phyloP scores from a whole-genome alignment of 2,329 filamentous ascomycete species.

The Blastomyces parvus region DNA sequence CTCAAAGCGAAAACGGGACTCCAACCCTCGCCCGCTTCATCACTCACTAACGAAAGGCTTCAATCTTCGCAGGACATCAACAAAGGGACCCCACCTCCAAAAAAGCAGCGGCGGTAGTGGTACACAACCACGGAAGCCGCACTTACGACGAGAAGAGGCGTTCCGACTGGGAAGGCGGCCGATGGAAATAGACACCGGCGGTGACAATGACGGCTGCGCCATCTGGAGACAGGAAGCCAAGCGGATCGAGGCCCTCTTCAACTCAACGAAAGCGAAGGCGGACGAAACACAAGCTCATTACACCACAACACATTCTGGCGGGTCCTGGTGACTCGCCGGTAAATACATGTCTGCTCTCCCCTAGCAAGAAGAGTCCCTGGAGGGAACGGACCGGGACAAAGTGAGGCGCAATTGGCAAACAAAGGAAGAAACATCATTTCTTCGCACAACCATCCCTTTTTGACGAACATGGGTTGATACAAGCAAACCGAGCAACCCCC shows the following conservation, averaged over 20 bases:
- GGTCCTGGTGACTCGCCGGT: background rate
- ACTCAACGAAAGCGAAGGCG: background rate
- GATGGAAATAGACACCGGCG: conserved; percentile 12
- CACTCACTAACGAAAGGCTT: conserved; percentile 8
- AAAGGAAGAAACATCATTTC: background rate
- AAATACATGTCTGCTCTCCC: background rate
- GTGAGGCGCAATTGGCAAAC: conserved; percentile 7
- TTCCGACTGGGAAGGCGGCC: conserved; percentile 6
- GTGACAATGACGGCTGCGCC: background rate
- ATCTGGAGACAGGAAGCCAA: conserved; percentile 3
- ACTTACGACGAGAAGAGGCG: conserved; percentile 11
- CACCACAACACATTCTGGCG: background rate
- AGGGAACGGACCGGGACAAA: background rate
- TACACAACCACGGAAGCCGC: conserved; percentile 12
- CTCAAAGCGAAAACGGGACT: background rate
- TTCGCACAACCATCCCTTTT: background rate
- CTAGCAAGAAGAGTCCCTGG: background rate
- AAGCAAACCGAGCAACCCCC: background rate
- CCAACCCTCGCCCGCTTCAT: background rate
- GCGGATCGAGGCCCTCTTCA: conserved; percentile 4
- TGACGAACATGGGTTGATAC: background rate
- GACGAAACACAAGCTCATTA: background rate
- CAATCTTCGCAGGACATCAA: conserved; percentile 7
- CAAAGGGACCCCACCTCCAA: conserved; percentile 5
- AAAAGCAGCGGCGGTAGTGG: conserved; percentile 4